Evolutionary conservation across 441 rosid species (phyloP).

Genomic region (Corymbia calophylla): DNA sequence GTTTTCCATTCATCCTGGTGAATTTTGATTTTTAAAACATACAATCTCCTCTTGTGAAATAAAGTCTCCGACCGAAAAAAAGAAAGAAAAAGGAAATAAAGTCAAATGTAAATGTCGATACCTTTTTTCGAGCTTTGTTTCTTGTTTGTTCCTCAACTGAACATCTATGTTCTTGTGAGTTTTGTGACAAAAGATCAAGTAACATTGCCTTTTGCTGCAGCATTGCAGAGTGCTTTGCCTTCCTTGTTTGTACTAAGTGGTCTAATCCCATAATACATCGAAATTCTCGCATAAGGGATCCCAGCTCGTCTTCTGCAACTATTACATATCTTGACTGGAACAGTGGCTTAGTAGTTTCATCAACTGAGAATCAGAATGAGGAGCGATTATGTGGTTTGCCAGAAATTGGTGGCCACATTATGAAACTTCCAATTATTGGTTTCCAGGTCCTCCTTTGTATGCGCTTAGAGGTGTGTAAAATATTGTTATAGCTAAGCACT

Average conservation of each 20-base stretch:
- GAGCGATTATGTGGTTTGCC: slow-evolving; percentile 66
- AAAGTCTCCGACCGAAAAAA: background rate
- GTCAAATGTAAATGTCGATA: background rate
- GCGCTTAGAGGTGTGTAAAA: slow-evolving; percentile 67
- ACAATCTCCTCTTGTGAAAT: background rate
- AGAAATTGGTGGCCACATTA: slow-evolving; percentile 91
- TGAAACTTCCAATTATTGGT: slow-evolving; percentile 78
- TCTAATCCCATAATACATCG: slow-evolving; percentile 90
- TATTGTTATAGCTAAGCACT: background rate
- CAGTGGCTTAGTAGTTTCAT: slow-evolving; percentile 48
- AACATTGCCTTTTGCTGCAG: slow-evolving; percentile 32
- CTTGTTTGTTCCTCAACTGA: background rate
- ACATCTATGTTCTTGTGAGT: background rate
- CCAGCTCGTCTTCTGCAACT: slow-evolving; percentile 52
- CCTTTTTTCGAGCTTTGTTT: background rate
- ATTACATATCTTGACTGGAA: slow-evolving; percentile 77
- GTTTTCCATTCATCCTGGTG: background rate
- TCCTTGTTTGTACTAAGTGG: slow-evolving; percentile 95
- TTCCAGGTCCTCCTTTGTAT: slow-evolving; percentile 92
- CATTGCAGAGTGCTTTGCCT: slow-evolving; percentile 92
- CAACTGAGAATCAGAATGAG: slow-evolving; percentile 51
- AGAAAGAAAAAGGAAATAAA: background rate
- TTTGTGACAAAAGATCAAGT: background rate
- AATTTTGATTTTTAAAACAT: background rate
- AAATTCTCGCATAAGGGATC: slow-evolving; percentile 40